Percentiles rank a stretch among this genome's conserved stretches.
These are phyloP conservation scores for Esteya vermicola DNA, from an alignment of 2,329 filamentous ascomycete genomes.

Conservation along the genomic window DNA sequence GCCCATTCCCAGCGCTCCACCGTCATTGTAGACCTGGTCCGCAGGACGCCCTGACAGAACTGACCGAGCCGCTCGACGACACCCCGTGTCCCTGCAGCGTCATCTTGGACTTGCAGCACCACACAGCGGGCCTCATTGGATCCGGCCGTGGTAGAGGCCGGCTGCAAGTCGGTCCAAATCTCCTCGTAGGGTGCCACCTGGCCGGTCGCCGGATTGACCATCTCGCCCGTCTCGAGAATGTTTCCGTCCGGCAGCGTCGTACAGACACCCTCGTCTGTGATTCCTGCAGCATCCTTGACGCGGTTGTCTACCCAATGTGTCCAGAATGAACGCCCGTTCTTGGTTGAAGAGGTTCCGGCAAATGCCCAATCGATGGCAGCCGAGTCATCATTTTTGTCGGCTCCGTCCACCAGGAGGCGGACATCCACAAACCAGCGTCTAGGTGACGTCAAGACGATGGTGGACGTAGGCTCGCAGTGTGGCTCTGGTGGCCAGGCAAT, in stretches of 20 bases:
- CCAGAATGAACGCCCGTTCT: slow-evolving; percentile 28
- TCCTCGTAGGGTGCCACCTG: slow-evolving; percentile 47
- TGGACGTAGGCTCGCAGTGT: slow-evolving; percentile 46
- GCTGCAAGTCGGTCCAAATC: slow-evolving; percentile 36
- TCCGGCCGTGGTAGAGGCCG: slow-evolving; percentile 8
- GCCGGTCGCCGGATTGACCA: slow-evolving; percentile 43
- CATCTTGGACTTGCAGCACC: slow-evolving; percentile 26
- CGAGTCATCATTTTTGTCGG: background rate
- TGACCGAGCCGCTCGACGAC: slow-evolving; percentile 38
- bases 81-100: slow-evolving; percentile 23
- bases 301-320: slow-evolving; percentile 47
- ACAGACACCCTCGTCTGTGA: slow-evolving; percentile 43
- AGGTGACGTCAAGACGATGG: slow-evolving; percentile 49
- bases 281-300: slow-evolving; percentile 19
- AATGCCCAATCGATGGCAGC: slow-evolving; percentile 49
- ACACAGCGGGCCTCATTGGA: slow-evolving; percentile 14
- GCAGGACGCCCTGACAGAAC: slow-evolving; percentile 41
- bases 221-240: slow-evolving; percentile 42
- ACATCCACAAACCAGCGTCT: slow-evolving; percentile 45
- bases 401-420: slow-evolving; percentile 27
- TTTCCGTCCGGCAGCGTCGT: slow-evolving; percentile 24
- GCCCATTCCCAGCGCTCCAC: slow-evolving; percentile 41
- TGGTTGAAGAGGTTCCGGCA: slow-evolving; percentile 36
- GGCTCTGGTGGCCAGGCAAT: slow-evolving; percentile 42
- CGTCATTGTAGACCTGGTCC: slow-evolving; percentile 26